These are phyloP conservation scores for Mesotaenium endlicherianum DNA, from an alignment of 139 green algal genomes.

Conservation along the genomic window DNA sequence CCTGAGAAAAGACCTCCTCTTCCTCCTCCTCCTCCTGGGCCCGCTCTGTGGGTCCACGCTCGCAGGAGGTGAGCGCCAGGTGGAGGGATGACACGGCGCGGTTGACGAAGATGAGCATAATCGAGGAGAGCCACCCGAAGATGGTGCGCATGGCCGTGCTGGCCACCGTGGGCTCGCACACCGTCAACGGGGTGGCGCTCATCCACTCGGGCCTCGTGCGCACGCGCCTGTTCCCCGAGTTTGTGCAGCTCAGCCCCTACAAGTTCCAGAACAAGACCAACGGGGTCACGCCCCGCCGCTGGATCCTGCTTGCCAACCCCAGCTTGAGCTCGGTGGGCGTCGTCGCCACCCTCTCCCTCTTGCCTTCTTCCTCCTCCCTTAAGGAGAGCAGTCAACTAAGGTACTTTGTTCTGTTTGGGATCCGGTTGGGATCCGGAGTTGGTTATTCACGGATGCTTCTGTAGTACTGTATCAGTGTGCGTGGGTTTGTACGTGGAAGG, in stretches of 20 bases:
- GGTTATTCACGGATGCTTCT: no score
- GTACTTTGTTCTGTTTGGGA: no score
- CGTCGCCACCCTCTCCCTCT: no score
- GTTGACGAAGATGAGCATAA: constrained; percentile 88
- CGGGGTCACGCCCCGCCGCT: constrained; percentile 81
- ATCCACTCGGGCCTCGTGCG: constrained; percentile 94
- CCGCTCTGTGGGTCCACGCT: not conserved
- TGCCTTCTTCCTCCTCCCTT: no score
- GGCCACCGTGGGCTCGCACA: constrained; percentile 77
- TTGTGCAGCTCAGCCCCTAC: constrained; percentile 66
- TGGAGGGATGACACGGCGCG: constrained; percentile 80
- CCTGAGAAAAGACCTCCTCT: no score
- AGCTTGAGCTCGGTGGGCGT: constrained; percentile 58
- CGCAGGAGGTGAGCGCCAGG: constrained; percentile 33
- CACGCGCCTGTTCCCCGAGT: constrained; percentile 70
- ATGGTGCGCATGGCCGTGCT: constrained; percentile 95
- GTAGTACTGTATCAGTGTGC: no score
- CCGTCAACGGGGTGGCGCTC: constrained; percentile 93
- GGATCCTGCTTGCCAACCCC: constrained; percentile 69
- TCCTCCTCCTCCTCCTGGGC: no score
- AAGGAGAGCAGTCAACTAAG: no score
- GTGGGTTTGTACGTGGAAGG: no score
- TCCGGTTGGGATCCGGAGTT: no score
- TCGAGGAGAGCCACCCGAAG: constrained; percentile 83
- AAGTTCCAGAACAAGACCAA: constrained; percentile 99